Base-by-base conservation (phyloP, 163 green algal species). In the Coccomyxa subellipsoidea region DNA sequence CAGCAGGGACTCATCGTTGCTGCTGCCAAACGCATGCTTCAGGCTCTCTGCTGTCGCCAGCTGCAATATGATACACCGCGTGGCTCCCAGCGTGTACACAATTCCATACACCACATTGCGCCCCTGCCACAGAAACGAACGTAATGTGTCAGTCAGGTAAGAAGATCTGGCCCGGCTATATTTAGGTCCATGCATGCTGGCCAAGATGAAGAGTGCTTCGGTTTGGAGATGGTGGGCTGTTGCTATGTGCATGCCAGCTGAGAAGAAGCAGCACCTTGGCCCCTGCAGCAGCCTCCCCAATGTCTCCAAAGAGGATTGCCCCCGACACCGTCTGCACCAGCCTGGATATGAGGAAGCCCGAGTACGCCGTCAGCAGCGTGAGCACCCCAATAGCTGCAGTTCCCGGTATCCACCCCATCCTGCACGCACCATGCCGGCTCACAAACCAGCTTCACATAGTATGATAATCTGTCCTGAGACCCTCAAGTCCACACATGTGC, bases 41-140 rank as follows among this genome's bases (percentile, higher is more conserved):
- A 88, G 70, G 69, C 80, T 81, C 66, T 88, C 81, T 38, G 84
- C 53, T 0, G 87, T 87, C 4, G 87, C 89, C 59, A 93, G 84
- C 76, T 93, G 89, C 37, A 93, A 69, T 78, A 93, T 91, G 72
- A 93, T 85, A 39, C 85, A 91, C 31, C 88, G 86, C 0, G 88
- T 92, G 18, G 88, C 90, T 35, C 90, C 88, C 36, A 92, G 40
- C 0, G 77, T 86, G 75, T 91, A 91, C 38, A 92, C 88, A 54
- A 90, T 88, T 53, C 77, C 9, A 76, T 92, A 90, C 1, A 90
- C 84, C 0, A 90, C 34, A 12, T 18, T 71, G 36, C 84, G 83
- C 9, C 85, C 90, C 34, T 76, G 80, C 69, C 12, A 34, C n/a
- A n/a, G n/a, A n/a, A n/a, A n/a, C n/a, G n/a, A n/a, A n/a, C n/a